Evolutionary conservation across 2,329 filamentous ascomycete species (phyloP).

Genomic region (Arthrobotrys sphaeroides): DNA sequence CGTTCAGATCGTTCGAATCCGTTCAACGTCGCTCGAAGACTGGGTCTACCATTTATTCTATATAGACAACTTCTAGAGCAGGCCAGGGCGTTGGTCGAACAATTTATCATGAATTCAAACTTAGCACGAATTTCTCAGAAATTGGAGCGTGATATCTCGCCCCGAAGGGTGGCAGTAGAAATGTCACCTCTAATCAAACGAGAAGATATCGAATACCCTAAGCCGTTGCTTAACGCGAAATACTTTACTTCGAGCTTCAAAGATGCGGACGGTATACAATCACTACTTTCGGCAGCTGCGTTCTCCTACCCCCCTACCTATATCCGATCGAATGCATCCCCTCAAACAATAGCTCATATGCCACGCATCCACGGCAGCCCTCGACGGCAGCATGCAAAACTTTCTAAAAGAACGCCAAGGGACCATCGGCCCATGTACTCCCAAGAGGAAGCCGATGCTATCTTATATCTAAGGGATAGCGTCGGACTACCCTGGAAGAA

Average conservation of each 20-base stretch:
- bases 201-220: background rate
- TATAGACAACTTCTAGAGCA: background rate
- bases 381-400: background rate
- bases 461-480: constrained; percentile 44
- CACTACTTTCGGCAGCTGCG: constrained; percentile 16
- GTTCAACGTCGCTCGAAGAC: background rate
- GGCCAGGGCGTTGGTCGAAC: background rate
- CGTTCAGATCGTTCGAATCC: background rate
- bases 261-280: constrained; percentile 26
- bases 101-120: background rate
- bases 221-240: background rate
- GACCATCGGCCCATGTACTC: constrained; percentile 50
- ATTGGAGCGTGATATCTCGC: background rate
- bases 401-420: constrained; percentile 19
- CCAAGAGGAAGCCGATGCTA: constrained; percentile 49
- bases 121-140: background rate
- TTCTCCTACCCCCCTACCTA: background rate
- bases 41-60: background rate
- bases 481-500: constrained; percentile 49
- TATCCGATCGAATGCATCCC: background rate
- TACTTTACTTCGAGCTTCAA: background rate
- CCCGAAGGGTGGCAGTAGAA: background rate
- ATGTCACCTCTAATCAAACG: background rate
- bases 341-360: background rate
- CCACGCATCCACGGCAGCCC: background rate